Evolutionary conservation across 164 flowering plant species (phyloP).

Genomic region (Macadamia integrifolia): DNA sequence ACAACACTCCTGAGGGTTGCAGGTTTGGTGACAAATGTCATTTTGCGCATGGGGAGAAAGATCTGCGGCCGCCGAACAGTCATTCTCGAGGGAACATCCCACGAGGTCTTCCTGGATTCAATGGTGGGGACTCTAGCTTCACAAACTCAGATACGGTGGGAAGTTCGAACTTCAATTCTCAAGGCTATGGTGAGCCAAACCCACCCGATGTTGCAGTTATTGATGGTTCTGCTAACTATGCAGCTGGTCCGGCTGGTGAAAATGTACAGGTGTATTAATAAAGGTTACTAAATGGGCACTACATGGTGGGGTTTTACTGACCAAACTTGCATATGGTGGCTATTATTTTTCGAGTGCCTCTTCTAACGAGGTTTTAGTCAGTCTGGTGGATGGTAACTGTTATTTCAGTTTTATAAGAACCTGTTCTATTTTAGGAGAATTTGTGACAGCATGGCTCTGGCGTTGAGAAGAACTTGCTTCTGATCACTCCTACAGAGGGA

Average conservation of each 20-base stretch:
- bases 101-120: background rate
- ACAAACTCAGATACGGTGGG: background rate
- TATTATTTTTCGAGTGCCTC: background rate
- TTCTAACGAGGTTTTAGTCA: background rate
- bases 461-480: background rate
- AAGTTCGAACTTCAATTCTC: conserved; percentile 7
- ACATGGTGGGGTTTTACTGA: background rate
- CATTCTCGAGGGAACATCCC: conserved; percentile 8
- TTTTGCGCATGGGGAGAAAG: conserved; percentile 34
- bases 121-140: conserved; percentile 2
- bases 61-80: conserved; percentile 16
- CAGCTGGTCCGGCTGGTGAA: conserved; percentile 8
- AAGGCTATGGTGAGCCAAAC: conserved; percentile 12
- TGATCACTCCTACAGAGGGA: background rate
- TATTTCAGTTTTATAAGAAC: background rate
- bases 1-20: conserved; percentile 27
- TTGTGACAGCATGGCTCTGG: background rate
- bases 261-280: conserved; percentile 19
- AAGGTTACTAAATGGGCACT: background rate
- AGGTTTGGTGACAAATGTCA: conserved; percentile 31
- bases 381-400: background rate
- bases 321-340: background rate
- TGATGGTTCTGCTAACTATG: conserved; percentile 9
- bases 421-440: background rate
- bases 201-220: conserved; percentile 14